These are phyloP conservation scores for Cladosporium sp. DNA, from an alignment of 2,329 filamentous ascomycete species.

Conservation along the genomic window DNA sequence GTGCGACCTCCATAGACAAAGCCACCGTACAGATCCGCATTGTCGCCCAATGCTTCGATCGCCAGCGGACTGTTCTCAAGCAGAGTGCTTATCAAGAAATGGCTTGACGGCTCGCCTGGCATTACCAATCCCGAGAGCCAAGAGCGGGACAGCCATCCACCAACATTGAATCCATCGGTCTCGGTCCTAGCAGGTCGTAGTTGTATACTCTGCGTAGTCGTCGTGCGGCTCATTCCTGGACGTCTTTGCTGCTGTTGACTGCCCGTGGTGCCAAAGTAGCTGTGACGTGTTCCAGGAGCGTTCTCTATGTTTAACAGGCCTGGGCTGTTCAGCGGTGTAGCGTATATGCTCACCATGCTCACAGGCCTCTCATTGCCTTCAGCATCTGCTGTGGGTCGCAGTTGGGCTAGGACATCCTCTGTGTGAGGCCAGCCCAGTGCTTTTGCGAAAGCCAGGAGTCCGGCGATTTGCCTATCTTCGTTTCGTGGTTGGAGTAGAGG, in stretches of 20 bases:
- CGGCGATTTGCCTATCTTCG: constrained; percentile 43
- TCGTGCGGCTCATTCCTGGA: constrained; percentile 15
- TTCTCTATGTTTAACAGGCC: constrained; percentile 2
- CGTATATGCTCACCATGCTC: constrained; percentile 18
- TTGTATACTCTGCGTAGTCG: constrained; percentile 18
- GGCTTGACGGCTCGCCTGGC: constrained; percentile 50
- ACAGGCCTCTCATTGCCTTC: constrained; percentile 6
- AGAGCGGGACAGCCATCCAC: constrained; percentile 50
- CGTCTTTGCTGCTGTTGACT: background rate
- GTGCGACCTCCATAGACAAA: constrained; percentile 48
- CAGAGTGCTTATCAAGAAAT: constrained; percentile 53
- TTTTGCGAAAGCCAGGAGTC: constrained; percentile 49
- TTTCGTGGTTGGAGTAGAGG: constrained; percentile 33
- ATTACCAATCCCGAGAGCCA: constrained; percentile 53
- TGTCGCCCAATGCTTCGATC: constrained; percentile 45
- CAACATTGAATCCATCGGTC: constrained; percentile 15
- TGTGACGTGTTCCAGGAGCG: background rate
- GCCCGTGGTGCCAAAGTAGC: constrained; percentile 12
- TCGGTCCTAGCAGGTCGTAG: constrained; percentile 15
- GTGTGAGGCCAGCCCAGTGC: constrained; percentile 47
- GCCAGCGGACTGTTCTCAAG: constrained; percentile 52
- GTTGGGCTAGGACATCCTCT: constrained; percentile 15
- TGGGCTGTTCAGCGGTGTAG: constrained; percentile 20
- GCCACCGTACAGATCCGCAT: constrained; percentile 51
- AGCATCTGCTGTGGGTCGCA: background rate